Base-by-base conservation (phyloP, 495 filamentous ascomycete genomes). In the Amorphotheca resinae region DNA sequence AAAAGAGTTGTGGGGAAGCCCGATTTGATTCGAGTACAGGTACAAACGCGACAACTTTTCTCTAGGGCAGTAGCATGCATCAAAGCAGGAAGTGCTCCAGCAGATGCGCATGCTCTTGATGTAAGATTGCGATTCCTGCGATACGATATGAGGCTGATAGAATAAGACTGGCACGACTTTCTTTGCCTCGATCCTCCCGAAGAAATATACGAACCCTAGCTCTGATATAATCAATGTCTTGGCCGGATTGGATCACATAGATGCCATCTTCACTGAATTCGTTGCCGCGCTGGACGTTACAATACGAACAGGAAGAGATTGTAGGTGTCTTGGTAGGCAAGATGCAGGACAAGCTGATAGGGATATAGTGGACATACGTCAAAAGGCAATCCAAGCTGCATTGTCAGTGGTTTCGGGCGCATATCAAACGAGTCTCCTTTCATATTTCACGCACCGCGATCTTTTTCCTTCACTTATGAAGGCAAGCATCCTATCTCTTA, bases 401-500 rank as follows among this genome's bases (percentile, higher is more conserved):
- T 69, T 95, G 30, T 80, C 87, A 2, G 78, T 94, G 44, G 77
- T 82, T n/a, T 84, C 87, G 22, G 87, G 88, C 18, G 88, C 87
- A 38, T 96, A 94, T 59, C 86, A 91, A 58, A 98, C 91, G 3
- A 87, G 82, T 44, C 67, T 98, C 22, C 70, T 95, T 34, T 89
- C 88, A 1, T 98, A 96, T 59, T 91, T 98, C 56, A 94, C 85
- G 17, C 87, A 96, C 54, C 70, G 87, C 43, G 91, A 98, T 65
- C 68, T 96, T 16, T 96, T 98, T 56, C 91, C 88, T 7, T 76
- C 86, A 22, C 70, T 96, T 36, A 93, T 95, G 78, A 95, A 93
- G 78, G 87, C 93, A 58, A 45, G 69, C 37, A 6, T 21, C 26
- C 4, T 38, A 20, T 22, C 14, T 23, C 9, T 9, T 33, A 9